Base-by-base conservation (phyloP, 805 yeast species). In the Suhomyces prunicola region DNA sequence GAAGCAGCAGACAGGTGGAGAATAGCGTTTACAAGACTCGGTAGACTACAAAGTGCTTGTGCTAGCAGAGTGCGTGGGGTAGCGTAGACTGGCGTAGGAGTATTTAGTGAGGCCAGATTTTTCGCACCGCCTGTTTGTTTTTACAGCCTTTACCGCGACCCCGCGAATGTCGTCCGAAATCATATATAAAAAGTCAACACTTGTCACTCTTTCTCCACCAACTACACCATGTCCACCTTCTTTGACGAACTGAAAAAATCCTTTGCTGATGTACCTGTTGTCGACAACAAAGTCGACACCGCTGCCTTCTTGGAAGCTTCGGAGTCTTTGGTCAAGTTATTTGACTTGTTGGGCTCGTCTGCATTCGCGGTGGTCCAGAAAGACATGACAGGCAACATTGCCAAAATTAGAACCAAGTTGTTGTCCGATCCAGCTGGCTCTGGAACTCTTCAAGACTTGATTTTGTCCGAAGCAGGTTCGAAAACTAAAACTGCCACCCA, bases 301-400 rank as follows among this genome's bases (percentile, higher is more conserved):
- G 73, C 85, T 17, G 85, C 83, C 62, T 90, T 90, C 64, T 78
- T 90, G 57, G 90, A 84, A 65, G 97, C 97, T 12, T 77, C 94
- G 17, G 94, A 86, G 72, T 86, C 96, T 9, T 76, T 90, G 54
- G 90, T 90, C 61, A 85, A 87, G 69, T 77, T 91, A 57, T 91
- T 90, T 68, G 94, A 90, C 68, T 76, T 90, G 47, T 77, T 90
- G 58, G 96, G 96, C 23, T 87, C 94, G 19, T 76, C 94, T 31
- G 96, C 97, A 12, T 90, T 90, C 63, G 69, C 84, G 13, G 90
- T 88, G 41, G 97, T 90, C 53, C 96, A 89, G 68, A 86, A 79
- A 59, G 97, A 90, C 69, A 85, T 90, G 88, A 85, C 81, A 31
- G 97, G 97, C 39, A 90, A 90, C 71, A 86, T 90, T 68, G 76